Base-by-base conservation (phyloP, 2,329 filamentous ascomycete species). In the Penicillium corylophilum region DNA sequence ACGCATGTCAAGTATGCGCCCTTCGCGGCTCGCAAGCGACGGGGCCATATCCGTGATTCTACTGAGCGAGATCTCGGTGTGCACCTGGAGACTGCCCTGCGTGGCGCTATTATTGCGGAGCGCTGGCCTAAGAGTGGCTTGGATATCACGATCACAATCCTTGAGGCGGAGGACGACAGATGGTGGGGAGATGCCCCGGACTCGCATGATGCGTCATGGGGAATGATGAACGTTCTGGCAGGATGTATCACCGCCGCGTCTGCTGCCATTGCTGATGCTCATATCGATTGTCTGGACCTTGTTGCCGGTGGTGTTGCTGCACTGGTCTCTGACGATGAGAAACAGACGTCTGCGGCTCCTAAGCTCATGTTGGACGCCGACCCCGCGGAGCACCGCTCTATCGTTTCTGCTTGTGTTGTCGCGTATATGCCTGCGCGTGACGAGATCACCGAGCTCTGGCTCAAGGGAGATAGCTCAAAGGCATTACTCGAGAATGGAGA, bases 91-190 rank as follows among this genome's bases (percentile, higher is more conserved):
- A 93, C 90, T 15, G 92, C 94, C 23, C 79, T 99, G 45, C 83
- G 91, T 29, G 93, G 93, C 1, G 89, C 90, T 7, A 85, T 97
- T 45, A 93, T 97, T 66, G 91, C 90, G 13, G 92, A 96, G 69
- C 81, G 93, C 51, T 99, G 93, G 90, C 94, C 94, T n/a, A 99
- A 99, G 78, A 96, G 90, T 70, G 92, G 90, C 40, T 86, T 96
- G n/a, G 94, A 99, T 69, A 86, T 99, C 36, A 87, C 96, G 16
- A 85, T 99, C 44, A 96, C 91, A 0, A 85, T 99, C 44, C 79
- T 99, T 16, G 94, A 99, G 74, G 93, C 90, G 3, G 94, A 97
- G 66, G 90, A 96, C 68, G 88, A 93, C 63, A 77, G 78, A 31
- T 85, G 82, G 79, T 84, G 82, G 80, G 83, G 80, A 4, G 80